These are phyloP conservation scores for Aspergillus sp. DNA, from an alignment of 2,329 filamentous ascomycete species.

Conservation along the genomic window DNA sequence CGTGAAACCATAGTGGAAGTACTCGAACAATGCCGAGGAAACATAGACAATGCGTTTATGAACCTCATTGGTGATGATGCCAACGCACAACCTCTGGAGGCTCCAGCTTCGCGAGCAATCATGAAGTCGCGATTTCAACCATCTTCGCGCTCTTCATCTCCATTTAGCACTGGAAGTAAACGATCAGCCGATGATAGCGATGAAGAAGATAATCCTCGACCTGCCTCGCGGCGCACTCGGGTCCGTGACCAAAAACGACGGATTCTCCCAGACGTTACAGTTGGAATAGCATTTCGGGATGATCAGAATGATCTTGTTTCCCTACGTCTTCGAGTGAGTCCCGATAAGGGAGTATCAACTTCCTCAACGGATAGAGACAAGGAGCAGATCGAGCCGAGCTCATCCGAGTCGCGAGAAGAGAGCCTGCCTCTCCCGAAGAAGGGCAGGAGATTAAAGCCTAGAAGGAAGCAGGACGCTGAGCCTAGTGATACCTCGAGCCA, in stretches of 20 bases:
- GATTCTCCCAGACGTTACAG: constrained; percentile 38
- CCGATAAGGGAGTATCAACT: constrained; percentile 21
- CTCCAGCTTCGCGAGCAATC: constrained; percentile 21
- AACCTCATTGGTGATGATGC: constrained; percentile 51
- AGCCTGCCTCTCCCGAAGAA: not conserved
- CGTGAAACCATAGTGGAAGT: constrained; percentile 53
- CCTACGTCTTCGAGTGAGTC: constrained; percentile 34
- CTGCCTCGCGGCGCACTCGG: constrained; percentile 28
- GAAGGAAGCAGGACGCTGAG: constrained; percentile 5
- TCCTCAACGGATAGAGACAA: not conserved
- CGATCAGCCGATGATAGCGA: constrained; percentile 42
- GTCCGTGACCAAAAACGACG: constrained; percentile 31
- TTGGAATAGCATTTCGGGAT: constrained; percentile 40
- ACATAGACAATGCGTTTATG: constrained; percentile 54
- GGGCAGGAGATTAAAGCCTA: constrained; percentile 12
- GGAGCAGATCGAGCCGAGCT: constrained; percentile 10
- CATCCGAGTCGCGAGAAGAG: constrained; percentile 9
- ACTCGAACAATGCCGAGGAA: constrained; percentile 54
- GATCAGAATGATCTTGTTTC: constrained; percentile 41
- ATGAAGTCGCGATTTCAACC: constrained; percentile 35
- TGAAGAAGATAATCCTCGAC: constrained; percentile 35
- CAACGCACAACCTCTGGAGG: constrained; percentile 22
- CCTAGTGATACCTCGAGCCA: constrained; percentile 15
- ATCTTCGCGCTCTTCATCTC: constrained; percentile 43
- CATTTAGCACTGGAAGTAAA: constrained; percentile 43